Evolutionary conservation across 2,329 filamentous ascomycete genomes (phyloP), one percentile per base, ranked within the genome.

Genomic region (Whalleya microplaca): DNA sequence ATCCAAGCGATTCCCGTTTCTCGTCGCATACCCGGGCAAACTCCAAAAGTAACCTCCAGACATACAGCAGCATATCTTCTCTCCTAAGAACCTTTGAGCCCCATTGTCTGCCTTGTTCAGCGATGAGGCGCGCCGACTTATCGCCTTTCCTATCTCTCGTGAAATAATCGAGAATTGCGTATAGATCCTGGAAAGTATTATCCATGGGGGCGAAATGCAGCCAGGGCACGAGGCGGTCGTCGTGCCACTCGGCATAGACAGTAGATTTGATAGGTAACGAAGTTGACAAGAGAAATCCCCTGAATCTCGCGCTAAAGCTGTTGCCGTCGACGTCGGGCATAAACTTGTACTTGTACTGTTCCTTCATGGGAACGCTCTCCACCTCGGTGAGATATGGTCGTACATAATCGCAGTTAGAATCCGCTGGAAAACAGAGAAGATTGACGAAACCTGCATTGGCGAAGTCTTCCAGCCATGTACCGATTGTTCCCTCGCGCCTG

Each of bases 201-300:
- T 86, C 82, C 70, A 88, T 77, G 3, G 85, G 85, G 0, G 84
- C 79, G 63, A 86, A 88, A 67, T 88, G 85, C 51, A 77, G 75
- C 85, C 85, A 89, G 0, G 84, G 78, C 12, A 85, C 73, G 0
- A 88, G 71, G 3, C 85, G 75, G 7, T 78, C 77, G 64, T 87
- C 84, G 63, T 88, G 85, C 85, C 85, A 88, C 66, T 88, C 85
- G 27, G 78, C 74, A 64, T 85, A 88, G 20, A 87, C 76, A 1
- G 85, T 87, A 2, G 80, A 78, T 68, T 88, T 88, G 66, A 88
- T 77, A 0, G 82, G 81, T 7, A 86, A 65, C 19, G 78, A 82
- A 2, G 78, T 84, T 6, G 78, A 83, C n/a, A 76, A 72, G 2
- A 88, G 71, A 61, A 87, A 84, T 0, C 75, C 76, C 32, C 76